Conservation (phyloP, 2,329 filamentous ascomycete species). For the Xylaria sp. region DNA sequence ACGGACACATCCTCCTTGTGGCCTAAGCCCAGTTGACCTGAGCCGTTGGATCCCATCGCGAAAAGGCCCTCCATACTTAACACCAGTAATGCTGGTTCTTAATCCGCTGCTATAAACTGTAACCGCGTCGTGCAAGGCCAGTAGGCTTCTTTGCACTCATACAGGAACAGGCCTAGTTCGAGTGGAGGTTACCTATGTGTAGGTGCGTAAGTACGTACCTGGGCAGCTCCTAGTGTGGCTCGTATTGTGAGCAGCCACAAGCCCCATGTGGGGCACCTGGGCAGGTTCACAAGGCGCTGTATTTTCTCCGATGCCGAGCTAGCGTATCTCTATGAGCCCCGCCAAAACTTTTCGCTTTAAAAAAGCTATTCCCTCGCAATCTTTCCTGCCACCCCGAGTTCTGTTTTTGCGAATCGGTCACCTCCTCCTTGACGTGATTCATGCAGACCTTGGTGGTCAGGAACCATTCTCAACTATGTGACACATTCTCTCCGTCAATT, state of each 20-base stretch:
- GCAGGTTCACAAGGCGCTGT: slow-evolving; percentile 2
- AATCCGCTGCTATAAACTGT: background rate
- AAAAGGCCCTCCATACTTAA: slow-evolving; percentile 65
- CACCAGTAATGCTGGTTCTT: background rate
- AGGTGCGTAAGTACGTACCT: background rate
- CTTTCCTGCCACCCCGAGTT: slow-evolving; percentile 3
- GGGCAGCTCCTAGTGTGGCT: too few relatives aligned
- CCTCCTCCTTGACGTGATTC: background rate
- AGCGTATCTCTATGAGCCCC: slow-evolving; percentile 9
- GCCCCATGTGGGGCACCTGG: too few relatives aligned
- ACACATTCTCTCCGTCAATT: slow-evolving; percentile 30
- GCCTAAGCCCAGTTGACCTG: slow-evolving; percentile 76
- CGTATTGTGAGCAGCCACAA: slow-evolving; percentile 16
- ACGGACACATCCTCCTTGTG: slow-evolving; percentile 77
- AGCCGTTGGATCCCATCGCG: slow-evolving; percentile 80
- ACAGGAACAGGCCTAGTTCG: background rate
- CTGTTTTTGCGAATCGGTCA: background rate
- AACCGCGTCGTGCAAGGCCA: background rate
- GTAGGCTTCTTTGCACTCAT: background rate
- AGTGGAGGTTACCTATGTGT: too few relatives aligned
- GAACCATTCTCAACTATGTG: slow-evolving; percentile 40
- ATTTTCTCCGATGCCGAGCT: slow-evolving; percentile 36
- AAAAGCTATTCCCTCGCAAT: slow-evolving; percentile 2
- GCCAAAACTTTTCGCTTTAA: slow-evolving; percentile 33
- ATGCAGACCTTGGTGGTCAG: background rate